Evolutionary conservation across 495 filamentous ascomycete species (phyloP).

Genomic region (Umbilicaria muhlenbergii): DNA sequence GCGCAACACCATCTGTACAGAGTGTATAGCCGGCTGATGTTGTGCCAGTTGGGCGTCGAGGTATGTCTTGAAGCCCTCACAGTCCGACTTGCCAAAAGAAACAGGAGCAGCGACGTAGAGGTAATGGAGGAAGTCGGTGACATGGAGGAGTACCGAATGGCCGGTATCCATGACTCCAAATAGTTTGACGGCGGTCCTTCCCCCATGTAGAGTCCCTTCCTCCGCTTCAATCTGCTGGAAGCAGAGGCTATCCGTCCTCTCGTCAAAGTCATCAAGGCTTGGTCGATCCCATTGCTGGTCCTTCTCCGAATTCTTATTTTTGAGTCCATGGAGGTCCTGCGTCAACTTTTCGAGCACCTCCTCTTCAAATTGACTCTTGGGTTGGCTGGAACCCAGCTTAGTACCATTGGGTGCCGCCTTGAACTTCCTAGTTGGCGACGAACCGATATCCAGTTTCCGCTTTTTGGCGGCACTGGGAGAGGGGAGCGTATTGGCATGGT

Average conservation of each 20-base stretch:
- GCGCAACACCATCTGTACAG: slow-evolving; percentile 59
- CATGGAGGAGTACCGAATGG: slow-evolving; percentile 87
- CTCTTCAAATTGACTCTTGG: slow-evolving; percentile 83
- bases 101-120: slow-evolving; percentile 84
- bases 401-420: slow-evolving; percentile 42
- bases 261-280: slow-evolving; percentile 52
- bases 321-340: slow-evolving; percentile 76
- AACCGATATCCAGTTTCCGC: slow-evolving; percentile 50
- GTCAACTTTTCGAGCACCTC: slow-evolving; percentile 89
- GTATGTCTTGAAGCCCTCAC: slow-evolving; percentile 55
- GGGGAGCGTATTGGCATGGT: slow-evolving; percentile 27
- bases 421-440: slow-evolving; percentile 36
- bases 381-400: slow-evolving; percentile 59
- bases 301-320: slow-evolving; percentile 71
- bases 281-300: slow-evolving; percentile 92
- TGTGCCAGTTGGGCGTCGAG: slow-evolving; percentile 60
- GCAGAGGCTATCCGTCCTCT: slow-evolving; percentile 51
- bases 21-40: slow-evolving; percentile 47
- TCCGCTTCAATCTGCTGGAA: slow-evolving; percentile 96
- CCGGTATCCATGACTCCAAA: slow-evolving; percentile 96
- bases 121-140: slow-evolving; percentile 92
- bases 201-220: slow-evolving; percentile 62
- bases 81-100: slow-evolving; percentile 60
- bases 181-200: slow-evolving; percentile 62
- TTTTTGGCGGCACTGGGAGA: slow-evolving; percentile 53